Base-by-base conservation (phyloP, 169 alveolate genomes). In the Eimeria maxima region DNA sequence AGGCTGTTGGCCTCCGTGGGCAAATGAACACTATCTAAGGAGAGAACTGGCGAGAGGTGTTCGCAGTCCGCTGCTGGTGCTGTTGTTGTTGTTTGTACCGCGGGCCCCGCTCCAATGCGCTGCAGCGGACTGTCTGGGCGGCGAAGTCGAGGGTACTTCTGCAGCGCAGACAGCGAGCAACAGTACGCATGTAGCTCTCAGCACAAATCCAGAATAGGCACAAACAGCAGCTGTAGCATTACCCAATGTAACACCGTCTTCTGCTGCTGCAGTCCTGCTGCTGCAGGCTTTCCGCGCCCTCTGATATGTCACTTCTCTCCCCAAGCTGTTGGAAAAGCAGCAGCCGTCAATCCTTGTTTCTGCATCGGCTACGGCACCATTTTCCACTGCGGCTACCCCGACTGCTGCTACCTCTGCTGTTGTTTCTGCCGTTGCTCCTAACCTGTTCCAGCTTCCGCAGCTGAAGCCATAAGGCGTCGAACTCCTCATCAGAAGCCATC, bases 41-140 rank as follows among this genome's bases (percentile, higher is more conserved):
- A 80, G 7, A 80, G 90, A 38, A 80, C 90, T 16, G 90, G 90
- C 2, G 90, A 45, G 45, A 80, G 0, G 60, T 80, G 90, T 55
- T 80, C 47, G 7, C 60, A 80, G 71, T 47, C 60, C 29, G 71
- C 90, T 80, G 90, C 69, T 45, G 90, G 53, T 80, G 90, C 67
- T 53, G 53, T 71, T 80, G 90, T 4, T 67, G 76, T 20, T 67
- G 76, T 45, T 67, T 18, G 63, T 42, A 42, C 87, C 42, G 38
- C 47, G 3, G 60, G 87, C 50, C 44, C 73, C 47, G 60, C 47
- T 4, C 90, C 90, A 71, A 80, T 27, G 44, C 69, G 38, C 69
- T 29, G 90, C 44, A 80, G 90, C n/a, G 90, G 90, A 4, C 90
- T 80, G 90, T 47, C 67, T 47, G 90, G 90, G 90, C 65, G 69